A percentile compares a stretch with the other conserved stretches of the same genome.
Conservation (phyloP, 2,329 filamentous ascomycete species). For the Penicillium sp. region DNA sequence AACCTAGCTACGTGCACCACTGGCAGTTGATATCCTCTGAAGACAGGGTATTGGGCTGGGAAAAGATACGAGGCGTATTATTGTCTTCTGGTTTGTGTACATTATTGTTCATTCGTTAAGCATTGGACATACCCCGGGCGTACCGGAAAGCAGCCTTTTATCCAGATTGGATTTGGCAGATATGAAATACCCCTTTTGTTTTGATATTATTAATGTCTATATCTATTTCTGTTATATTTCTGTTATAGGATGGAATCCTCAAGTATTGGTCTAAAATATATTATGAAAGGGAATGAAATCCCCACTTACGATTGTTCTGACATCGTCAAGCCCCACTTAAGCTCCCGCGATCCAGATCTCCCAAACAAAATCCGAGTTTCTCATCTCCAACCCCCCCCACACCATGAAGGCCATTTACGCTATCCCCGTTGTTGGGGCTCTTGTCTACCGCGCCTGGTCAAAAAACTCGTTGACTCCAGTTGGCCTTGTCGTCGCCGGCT, state of each 20-base stretch:
- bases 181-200: conserved; percentile 9
- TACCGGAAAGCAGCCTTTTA: conserved; percentile 9
- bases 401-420: conserved; percentile 47
- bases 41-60: background rate
- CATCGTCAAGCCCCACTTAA: conserved; percentile 10
- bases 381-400: background rate
- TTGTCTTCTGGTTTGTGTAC: conserved; percentile 12
- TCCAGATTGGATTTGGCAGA: conserved; percentile 8
- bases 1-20: background rate
- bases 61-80: background rate
- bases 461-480: conserved; percentile 75
- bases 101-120: conserved; percentile 13
- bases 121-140: conserved; percentile 24
- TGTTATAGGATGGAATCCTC: background rate
- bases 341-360: conserved; percentile 8
- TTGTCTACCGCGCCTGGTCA: conserved; percentile 68
- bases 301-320: background rate
- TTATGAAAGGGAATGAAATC: background rate
- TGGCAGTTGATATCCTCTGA: background rate
- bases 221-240: background rate
- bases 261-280: background rate
- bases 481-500: conserved; percentile 69
- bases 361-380: background rate
- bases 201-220: background rate
- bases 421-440: conserved; percentile 52